Conservation (phyloP, 768 basidiomycete species). For the Dentipellis sp. region DNA sequence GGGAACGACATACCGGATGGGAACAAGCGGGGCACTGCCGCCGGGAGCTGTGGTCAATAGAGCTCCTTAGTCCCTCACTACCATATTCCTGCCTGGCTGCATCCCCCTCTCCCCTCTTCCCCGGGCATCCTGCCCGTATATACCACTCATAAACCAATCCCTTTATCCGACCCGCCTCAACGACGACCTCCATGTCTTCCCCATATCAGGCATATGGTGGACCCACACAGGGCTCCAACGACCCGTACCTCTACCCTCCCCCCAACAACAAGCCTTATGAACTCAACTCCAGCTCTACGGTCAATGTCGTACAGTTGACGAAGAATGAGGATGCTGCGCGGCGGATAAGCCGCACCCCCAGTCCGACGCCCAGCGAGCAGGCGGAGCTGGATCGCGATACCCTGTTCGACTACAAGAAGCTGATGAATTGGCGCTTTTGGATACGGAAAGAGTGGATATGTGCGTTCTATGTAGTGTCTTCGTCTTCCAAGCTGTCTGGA, state of each 20-base stretch:
- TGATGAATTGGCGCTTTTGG: slow-evolving; percentile 22
- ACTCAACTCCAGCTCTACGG: slow-evolving; percentile 1
- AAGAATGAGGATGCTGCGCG: slow-evolving; percentile 7
- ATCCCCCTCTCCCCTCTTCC: no score
- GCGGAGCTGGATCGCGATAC: slow-evolving; percentile 19
- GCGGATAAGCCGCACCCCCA: slow-evolving; percentile 20
- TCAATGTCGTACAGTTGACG: neutral
- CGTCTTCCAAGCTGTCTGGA: neutral
- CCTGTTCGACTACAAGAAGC: slow-evolving; percentile 23
- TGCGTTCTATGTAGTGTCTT: slow-evolving; percentile 12
- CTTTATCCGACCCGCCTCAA: neutral
- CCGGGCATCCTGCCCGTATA: no score
- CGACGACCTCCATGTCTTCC: slow-evolving; percentile 6
- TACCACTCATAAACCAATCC: no score
- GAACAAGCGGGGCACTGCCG: no score
- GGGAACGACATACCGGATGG: no score
- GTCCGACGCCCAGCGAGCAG: slow-evolving; percentile 26
- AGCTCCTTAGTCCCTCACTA: no score
- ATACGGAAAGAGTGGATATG: slow-evolving; percentile 26
- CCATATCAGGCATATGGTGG: slow-evolving; percentile 15
- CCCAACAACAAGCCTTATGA: neutral
- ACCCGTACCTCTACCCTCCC: slow-evolving; percentile 9
- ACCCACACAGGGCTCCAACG: neutral
- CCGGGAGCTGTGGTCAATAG: no score
- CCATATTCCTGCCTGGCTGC: no score